Conservation (phyloP, 2,329 filamentous ascomycete genomes). For the Pestalotiopsis sp. region DNA sequence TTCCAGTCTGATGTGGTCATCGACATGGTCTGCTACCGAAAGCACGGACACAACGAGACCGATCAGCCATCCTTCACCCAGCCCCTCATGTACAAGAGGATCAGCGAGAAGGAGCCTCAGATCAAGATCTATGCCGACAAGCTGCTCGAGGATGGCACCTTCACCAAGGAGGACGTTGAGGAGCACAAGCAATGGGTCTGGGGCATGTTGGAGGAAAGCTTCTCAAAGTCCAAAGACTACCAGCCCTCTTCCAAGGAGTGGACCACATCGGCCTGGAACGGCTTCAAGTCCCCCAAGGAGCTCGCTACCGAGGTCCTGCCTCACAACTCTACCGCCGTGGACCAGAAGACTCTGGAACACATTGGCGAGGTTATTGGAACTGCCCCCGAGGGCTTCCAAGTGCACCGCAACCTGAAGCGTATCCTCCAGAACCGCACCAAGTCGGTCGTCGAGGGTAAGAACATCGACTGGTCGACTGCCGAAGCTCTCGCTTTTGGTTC, state of each 20-base stretch:
- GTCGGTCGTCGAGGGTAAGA: slow-evolving; percentile 86
- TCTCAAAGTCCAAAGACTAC: slow-evolving; percentile 96
- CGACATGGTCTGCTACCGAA: slow-evolving; percentile 98
- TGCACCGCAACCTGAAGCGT: slow-evolving; percentile 96
- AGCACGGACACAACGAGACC: slow-evolving; percentile 98
- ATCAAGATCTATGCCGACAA: slow-evolving; percentile 91
- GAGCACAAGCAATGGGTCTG: slow-evolving; percentile 99
- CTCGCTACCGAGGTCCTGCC: slow-evolving; percentile 91
- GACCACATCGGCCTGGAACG: slow-evolving; percentile 98
- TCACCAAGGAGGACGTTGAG: slow-evolving; percentile 95
- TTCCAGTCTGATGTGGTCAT: slow-evolving; percentile 99
- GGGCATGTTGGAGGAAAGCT: slow-evolving; percentile 98
- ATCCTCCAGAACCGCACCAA: slow-evolving; percentile 89
- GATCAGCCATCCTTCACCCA: slow-evolving; percentile 99
- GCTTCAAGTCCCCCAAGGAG: slow-evolving; percentile 99
- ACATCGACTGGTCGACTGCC: slow-evolving; percentile 96
- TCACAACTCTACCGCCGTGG: slow-evolving; percentile 84
- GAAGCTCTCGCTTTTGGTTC: slow-evolving; percentile 94
- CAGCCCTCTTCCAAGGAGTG: slow-evolving; percentile 95
- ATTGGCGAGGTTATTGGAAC: slow-evolving; percentile 80
- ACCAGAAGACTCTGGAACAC: slow-evolving; percentile 70
- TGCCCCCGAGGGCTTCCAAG: slow-evolving; percentile 79
- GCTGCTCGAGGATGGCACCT: slow-evolving; percentile 87
- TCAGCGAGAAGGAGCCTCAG: slow-evolving; percentile 78
- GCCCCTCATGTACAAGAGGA: slow-evolving; percentile 99